Evolutionary conservation across 805 yeast genomes (phyloP).

Genomic region (Schwanniomyces pseudopolymorphus): DNA sequence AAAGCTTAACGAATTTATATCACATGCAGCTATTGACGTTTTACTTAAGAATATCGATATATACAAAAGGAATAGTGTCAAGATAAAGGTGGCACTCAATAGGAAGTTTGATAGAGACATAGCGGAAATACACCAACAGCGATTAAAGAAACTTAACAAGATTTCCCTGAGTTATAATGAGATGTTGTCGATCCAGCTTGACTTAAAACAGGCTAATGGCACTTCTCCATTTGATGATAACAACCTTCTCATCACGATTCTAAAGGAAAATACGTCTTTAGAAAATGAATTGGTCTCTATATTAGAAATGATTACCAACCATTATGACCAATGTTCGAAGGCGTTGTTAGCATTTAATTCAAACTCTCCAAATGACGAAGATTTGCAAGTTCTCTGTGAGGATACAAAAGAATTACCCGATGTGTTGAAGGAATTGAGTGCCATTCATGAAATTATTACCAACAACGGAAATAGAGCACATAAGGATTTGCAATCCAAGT

Average conservation of each 20-base stretch:
- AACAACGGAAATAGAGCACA: slow-evolving; percentile 34
- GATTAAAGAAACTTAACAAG: slow-evolving; percentile 13
- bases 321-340: slow-evolving; percentile 74
- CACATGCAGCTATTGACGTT: slow-evolving; percentile 27
- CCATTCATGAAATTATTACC: slow-evolving; percentile 33
- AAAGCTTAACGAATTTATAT: slow-evolving; percentile 30
- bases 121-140: slow-evolving; percentile 11
- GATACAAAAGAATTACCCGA: slow-evolving; percentile 59
- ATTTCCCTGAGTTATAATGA: slow-evolving; percentile 17
- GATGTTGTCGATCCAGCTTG: slow-evolving; percentile 16
- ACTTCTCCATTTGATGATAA: slow-evolving; percentile 12
- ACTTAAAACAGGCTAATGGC: slow-evolving; percentile 10
- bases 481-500: slow-evolving; percentile 16
- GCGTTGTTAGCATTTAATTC: slow-evolving; percentile 40
- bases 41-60: slow-evolving; percentile 25
- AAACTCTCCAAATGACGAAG: slow-evolving; percentile 20
- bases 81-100: slow-evolving; percentile 15
- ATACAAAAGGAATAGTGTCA: slow-evolving; percentile 25
- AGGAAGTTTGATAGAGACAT: slow-evolving; percentile 16
- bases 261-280: slow-evolving; percentile 45
- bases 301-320: slow-evolving; percentile 71
- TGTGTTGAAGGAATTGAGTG: slow-evolving; percentile 49
- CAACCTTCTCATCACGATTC: slow-evolving; percentile 18
- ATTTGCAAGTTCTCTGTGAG: slow-evolving; percentile 44
- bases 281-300: slow-evolving; percentile 72